phyloP scores from a whole-genome alignment of 2,329 filamentous ascomycete species.

The Fusarium stilboides region DNA sequence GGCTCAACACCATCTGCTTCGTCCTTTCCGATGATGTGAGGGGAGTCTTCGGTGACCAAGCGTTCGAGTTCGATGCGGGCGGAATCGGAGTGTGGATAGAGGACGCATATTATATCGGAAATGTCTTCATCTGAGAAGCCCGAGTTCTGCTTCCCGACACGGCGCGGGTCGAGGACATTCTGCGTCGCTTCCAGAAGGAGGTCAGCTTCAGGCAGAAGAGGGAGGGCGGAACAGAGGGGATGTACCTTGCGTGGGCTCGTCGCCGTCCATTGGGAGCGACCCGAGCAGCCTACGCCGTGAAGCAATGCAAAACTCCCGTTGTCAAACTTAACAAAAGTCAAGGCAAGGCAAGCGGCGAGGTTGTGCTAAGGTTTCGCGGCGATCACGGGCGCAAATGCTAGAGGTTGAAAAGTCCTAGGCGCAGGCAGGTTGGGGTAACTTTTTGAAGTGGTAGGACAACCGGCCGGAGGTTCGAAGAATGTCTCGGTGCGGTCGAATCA shows the following conservation, averaged over 20 bases:
- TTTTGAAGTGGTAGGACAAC: conserved; percentile 29
- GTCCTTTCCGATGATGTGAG: conserved; percentile 65
- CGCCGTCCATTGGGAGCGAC: conserved; percentile 61
- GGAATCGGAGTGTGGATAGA: conserved; percentile 82
- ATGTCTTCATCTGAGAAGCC: conserved; percentile 87
- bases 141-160: conserved; percentile 84
- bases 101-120: conserved; percentile 89
- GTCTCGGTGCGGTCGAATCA: conserved; percentile 27
- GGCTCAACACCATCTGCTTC: conserved; percentile 66
- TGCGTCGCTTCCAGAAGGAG: conserved; percentile 74
- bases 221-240: conserved; percentile 9
- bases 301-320: conserved; percentile 41
- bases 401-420: conserved; percentile 20
- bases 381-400: conserved; percentile 35
- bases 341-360: conserved; percentile 11
- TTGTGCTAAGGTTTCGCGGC: conserved; percentile 15
- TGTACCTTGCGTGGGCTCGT: conserved; percentile 62
- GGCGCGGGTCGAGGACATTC: conserved; percentile 83
- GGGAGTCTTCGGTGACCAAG: conserved; percentile 64
- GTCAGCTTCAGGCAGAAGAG: conserved; percentile 32
- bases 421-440: conserved; percentile 25
- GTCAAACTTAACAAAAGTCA: conserved; percentile 23
- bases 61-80: conserved; percentile 79
- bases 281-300: conserved; percentile 49
- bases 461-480: conserved; percentile 10